These are phyloP conservation scores for Globisporangium heterothallicum DNA, from an alignment of 352 stramenopile genomes.

Conservation along the genomic window DNA sequence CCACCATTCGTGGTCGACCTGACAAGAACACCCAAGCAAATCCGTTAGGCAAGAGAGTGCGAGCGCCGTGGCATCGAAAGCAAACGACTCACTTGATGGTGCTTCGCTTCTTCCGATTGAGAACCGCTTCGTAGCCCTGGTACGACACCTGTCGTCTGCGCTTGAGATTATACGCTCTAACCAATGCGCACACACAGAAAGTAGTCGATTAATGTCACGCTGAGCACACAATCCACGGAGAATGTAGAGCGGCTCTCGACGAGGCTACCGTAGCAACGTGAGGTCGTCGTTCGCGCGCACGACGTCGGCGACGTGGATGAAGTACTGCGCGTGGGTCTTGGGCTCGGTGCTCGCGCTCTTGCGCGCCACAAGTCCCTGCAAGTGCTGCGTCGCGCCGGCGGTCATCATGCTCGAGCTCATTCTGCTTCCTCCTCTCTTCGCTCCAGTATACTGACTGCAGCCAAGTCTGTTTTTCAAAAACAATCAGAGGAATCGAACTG, in stretches of 20 bases:
- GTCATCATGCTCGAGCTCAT: slow-evolving; percentile 4
- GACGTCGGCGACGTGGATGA: slow-evolving; percentile 57
- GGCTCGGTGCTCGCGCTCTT: slow-evolving; percentile 45
- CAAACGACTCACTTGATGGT: slow-evolving; percentile 9
- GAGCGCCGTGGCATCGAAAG: not conserved
- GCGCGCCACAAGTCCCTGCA: slow-evolving; percentile 60
- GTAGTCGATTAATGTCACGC: too few species aligned
- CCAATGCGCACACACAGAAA: slow-evolving; percentile 4
- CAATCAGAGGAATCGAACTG: not conserved
- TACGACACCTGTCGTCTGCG: slow-evolving; percentile 48
- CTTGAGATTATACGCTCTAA: slow-evolving; percentile 66
- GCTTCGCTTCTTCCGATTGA: slow-evolving; percentile 67
- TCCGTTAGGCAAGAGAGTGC: not conserved
- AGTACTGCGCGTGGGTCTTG: slow-evolving; percentile 62
- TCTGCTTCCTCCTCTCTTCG: not conserved
- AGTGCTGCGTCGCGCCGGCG: slow-evolving; percentile 31
- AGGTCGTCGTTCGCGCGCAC: slow-evolving; percentile 51
- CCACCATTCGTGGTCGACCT: slow-evolving; percentile 8
- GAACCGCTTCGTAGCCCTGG: slow-evolving; percentile 68
- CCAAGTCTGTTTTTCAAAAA: not conserved
- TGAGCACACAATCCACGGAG: too few species aligned
- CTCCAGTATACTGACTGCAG: not conserved
- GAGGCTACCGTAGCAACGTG: slow-evolving; percentile 39
- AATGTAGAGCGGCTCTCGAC: too few species aligned
- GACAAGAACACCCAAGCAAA: not conserved